phyloP scores from a whole-genome alignment of 139 green algal genomes.

The Chloropicon primus region DNA sequence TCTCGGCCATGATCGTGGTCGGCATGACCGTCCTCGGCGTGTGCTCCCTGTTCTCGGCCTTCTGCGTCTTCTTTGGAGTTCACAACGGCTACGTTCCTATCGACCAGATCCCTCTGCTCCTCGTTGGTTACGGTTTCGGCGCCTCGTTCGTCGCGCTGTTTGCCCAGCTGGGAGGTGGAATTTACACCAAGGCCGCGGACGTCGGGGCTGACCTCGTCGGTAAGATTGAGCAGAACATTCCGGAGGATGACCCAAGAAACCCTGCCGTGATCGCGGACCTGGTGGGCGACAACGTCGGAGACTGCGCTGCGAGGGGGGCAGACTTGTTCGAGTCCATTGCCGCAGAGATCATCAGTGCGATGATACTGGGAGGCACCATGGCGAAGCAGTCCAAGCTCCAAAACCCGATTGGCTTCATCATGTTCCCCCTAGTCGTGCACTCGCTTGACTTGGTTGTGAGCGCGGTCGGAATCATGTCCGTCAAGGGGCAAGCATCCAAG shows the following conservation, averaged over 20 bases:
- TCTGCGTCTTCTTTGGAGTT: conserved; percentile 18
- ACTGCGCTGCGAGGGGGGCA: conserved; percentile 41
- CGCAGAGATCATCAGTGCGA: conserved; percentile 32
- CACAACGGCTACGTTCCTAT: background rate
- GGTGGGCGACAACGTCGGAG: conserved; percentile 61
- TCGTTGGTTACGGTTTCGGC: conserved; percentile 46
- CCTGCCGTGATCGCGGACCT: conserved; percentile 52
- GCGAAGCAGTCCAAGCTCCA: conserved; percentile 24
- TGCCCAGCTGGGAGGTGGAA: conserved; percentile 48
- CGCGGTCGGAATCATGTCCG: conserved; percentile 37
- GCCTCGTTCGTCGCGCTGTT: conserved; percentile 50
- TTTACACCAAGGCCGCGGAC: conserved; percentile 65
- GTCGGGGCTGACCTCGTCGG: conserved; percentile 63
- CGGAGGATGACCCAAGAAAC: conserved; percentile 63
- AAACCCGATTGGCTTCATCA: conserved; percentile 40
- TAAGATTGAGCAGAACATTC: conserved; percentile 60
- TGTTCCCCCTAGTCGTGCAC: conserved; percentile 55
- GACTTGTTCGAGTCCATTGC: conserved; percentile 53
- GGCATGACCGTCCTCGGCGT: conserved; percentile 32
- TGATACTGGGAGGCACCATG: conserved; percentile 47
- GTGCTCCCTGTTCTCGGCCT: conserved; percentile 20
- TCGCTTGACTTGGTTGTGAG: conserved; percentile 42
- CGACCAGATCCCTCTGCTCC: background rate
- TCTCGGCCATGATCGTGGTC: conserved; percentile 40
- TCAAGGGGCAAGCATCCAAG: conserved; percentile 13